Conservation (phyloP, 2,329 filamentous ascomycete genomes). For the Ophiostoma quercus region DNA sequence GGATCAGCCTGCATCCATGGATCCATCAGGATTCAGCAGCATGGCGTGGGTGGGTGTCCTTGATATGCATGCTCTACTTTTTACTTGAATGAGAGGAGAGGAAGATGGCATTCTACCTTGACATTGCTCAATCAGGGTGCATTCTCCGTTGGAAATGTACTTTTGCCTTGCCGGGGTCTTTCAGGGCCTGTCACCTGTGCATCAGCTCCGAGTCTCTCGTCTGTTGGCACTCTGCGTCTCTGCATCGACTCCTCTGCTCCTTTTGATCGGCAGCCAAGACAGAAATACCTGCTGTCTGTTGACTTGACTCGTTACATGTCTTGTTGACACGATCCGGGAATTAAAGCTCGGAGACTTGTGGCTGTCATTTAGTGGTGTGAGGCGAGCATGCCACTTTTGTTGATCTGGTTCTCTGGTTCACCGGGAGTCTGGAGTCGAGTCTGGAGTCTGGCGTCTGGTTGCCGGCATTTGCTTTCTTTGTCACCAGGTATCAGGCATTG, state of each 20-base stretch:
- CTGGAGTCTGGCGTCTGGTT: too few relatives aligned
- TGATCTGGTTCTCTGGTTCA: too few relatives aligned
- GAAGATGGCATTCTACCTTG: neutral
- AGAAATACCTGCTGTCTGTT: neutral
- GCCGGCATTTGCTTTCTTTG: neutral
- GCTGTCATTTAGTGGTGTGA: too few relatives aligned
- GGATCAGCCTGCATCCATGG: slow-evolving; percentile 3
- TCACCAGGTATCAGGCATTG: too few relatives aligned
- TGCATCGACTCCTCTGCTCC: neutral
- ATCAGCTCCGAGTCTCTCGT: too few relatives aligned
- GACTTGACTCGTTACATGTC: too few relatives aligned
- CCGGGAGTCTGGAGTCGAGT: too few relatives aligned
- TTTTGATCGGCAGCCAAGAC: neutral
- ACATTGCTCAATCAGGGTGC: neutral
- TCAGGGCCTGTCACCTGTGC: too few relatives aligned
- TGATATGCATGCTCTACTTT: neutral
- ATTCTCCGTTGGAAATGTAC: neutral
- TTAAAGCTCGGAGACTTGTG: neutral
- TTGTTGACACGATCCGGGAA: neutral
- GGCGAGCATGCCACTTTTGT: too few relatives aligned
- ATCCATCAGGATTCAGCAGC: neutral
- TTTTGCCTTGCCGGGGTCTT: neutral
- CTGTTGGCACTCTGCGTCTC: neutral
- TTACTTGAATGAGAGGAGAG: too few relatives aligned
- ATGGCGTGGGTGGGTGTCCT: neutral